Evolutionary conservation across 1,139 yeast genomes (phyloP), one percentile per base, ranked within the genome.

Genomic region (Ashbya aceris): DNA sequence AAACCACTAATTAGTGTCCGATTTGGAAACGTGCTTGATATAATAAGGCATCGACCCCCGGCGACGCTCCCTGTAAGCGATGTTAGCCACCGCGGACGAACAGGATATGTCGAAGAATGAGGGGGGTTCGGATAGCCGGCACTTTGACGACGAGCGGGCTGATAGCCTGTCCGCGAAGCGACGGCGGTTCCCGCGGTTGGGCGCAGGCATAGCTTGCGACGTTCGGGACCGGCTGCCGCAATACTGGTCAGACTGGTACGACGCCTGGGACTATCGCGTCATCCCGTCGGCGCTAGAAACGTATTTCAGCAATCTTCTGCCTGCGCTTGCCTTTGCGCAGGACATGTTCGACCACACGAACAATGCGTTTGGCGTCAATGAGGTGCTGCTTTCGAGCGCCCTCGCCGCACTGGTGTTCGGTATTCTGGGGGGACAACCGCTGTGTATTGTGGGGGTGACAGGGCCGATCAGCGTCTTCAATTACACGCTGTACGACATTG

Each of bases 391-490:
- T 58, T 73, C 94, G 17, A 77, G 89, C 29, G 96, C 96, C 0
- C 63, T 91, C 54, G 97, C 86, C 0, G 97, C 97, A 0, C 74
- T 89, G 5, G 79, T 83, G 2, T 91, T 91, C 68, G 96, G 97
- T 0, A 55, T 83, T 6, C 68, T 89, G 44, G 72, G 83, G 0
- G 97, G 97, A 0, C 96, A 89, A 53, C 97, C 98, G 0, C 64
- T 91, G 30, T 85, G 95, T 55, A 84, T 91, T 29, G 97, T 91
- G n/a, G 98, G 98, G 3, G 97, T 91, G 4, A 91, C 98, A 0
- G 95, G 97, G 41, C 97, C 97, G 0, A 80, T 91, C 10, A 69
- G 95, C 2, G 87, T 91, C 45, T 89, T 91, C 70, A 84, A 86
- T 58, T 86, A 86, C 54, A 89, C 97, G 0, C 91, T 91, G 1